Base-by-base conservation (phyloP, 495 filamentous ascomycete genomes). In the Xylaria venustula region DNA sequence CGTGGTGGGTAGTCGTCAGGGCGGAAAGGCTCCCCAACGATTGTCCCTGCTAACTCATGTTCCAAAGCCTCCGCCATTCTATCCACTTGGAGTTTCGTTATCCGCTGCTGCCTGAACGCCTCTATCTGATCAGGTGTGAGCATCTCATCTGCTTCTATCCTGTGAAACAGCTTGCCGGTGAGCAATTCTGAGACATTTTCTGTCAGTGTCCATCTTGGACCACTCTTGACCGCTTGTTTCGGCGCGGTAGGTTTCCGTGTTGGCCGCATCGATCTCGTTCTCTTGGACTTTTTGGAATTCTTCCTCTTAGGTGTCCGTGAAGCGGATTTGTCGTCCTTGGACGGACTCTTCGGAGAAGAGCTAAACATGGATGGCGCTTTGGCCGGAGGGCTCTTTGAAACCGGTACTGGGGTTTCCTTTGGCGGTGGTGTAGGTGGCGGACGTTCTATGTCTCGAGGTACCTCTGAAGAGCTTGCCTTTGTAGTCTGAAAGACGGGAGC, bases 121-220 rank as follows among this genome's bases (percentile, higher is more conserved):
- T 72, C 62, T 6, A 80, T 74, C 53, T 79, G 75, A 25, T 69
- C 65, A 41, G 78, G 69, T 12, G 73, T 79, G 60, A 83, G 74
- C 77, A 82, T 81, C 68, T 84, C 80, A 51, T 84, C 79, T 8
- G 69, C 81, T 58, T 83, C 79, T 23, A 78, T 69, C 20, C 71
- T 70, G 45, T 75, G 68, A 56, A 84, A 82, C 19, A 75, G 66
- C 25, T 66, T 67, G n/a, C 75, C 74, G 42, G 69, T 74, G 52
- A 83, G 75, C 1, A 81, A 58, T 48, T 79, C 79, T 17, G 74
- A 76, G 57, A 82, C 75, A 60, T 79, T 82, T 28, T 80, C 76
- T 6, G 72, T 70, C 19, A 83, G 62, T 14, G 72, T 75, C 79
- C 78, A 82, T 76, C 72, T 72, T 58, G 73, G 60, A 6, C 69